A percentile compares a stretch with the other conserved stretches of the same genome.
phyloP scores from a whole-genome alignment of 345 rosid species.

The Alliaria petiolata region DNA sequence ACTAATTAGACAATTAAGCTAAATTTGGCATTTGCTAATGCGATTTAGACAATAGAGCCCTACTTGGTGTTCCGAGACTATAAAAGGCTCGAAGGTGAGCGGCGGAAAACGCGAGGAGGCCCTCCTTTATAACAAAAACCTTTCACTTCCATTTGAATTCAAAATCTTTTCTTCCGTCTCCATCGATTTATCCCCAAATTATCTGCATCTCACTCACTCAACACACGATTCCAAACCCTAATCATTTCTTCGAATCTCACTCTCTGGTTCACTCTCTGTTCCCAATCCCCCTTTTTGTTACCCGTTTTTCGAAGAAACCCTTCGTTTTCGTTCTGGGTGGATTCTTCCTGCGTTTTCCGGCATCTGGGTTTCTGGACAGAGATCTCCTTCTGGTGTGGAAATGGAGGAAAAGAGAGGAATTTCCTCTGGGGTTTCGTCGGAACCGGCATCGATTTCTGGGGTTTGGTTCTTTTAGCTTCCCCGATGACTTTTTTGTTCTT shows the following conservation, averaged over 20 bases:
- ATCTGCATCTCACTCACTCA: slow-evolving; percentile 25
- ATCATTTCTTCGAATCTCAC: slow-evolving; percentile 9
- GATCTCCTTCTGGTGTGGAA: background rate
- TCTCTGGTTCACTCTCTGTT: too few species aligned
- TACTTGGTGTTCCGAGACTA: slow-evolving; percentile 9
- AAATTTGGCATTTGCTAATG: background rate
- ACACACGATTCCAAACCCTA: background rate
- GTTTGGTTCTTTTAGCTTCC: slow-evolving; percentile 17
- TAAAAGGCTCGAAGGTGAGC: slow-evolving; percentile 26
- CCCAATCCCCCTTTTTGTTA: background rate
- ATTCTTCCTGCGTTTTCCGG: background rate
- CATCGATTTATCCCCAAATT: slow-evolving; percentile 7
- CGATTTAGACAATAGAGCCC: slow-evolving; percentile 3
- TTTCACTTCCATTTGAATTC: slow-evolving; percentile 23
- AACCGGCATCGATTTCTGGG: slow-evolving; percentile 29
- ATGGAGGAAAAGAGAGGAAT: slow-evolving; percentile 29
- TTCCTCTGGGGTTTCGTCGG: slow-evolving; percentile 8
- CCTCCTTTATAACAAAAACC: slow-evolving; percentile 31
- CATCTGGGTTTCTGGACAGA: slow-evolving; percentile 1
- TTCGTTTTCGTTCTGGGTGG: background rate
- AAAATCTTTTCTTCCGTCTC: slow-evolving; percentile 17
- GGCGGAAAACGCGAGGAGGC: slow-evolving; percentile 31
- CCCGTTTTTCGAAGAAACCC: background rate
- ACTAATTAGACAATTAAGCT: background rate
- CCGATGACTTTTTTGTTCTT: slow-evolving; percentile 26